Base-by-base conservation (phyloP, 768 basidiomycete species). In the Sistotremastrum niveocremeum region DNA sequence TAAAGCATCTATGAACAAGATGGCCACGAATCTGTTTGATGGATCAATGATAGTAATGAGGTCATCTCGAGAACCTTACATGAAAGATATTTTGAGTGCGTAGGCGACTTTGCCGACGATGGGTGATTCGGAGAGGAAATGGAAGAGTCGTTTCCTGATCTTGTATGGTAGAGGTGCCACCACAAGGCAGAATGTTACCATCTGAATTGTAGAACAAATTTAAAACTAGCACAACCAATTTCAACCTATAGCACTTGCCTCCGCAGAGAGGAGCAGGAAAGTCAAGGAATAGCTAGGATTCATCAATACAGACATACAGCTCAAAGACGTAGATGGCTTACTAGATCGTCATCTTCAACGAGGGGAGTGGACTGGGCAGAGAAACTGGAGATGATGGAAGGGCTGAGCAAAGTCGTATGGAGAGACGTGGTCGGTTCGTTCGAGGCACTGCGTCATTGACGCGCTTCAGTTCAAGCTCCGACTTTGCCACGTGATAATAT, bases 51-150 rank as follows among this genome's bases (percentile, higher is more conserved):
- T 48, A 41, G 28, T n/a, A 37, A 45, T 35, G 50, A 46, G 39
- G 20, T 20, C 20, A 20, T 20, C 20, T 20, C 54, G 47, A 62
- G 57, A 41, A 43, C 62, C 76, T 39, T 47, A 86, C 85, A 95
- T 91, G 71, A 94, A 95, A 6, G 87, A 81, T 49, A 95, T 94
- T 62, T 94, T 94, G 57, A 95, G 72, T 20, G 70, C 90, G 59
- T 95, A 95, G 5, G 89, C 86, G 48, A 94, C 53, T 56, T 91
- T 93, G 12, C 85, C 88, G 45, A 91, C 67, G 48, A 81, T 59
- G 46, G 71, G 65, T 42, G 74, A 86, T 50, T 77, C 76, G 0
- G 79, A 75, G 43, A 85, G 69, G 65, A 83, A 87, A 20, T 62
- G 66, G 54, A 94, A 88, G 41, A 93, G 60, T 1, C 57, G 57